These are phyloP conservation scores for Ambrosia trifida DNA, from an alignment of 129 eudicot genomes.

Conservation along the genomic window DNA sequence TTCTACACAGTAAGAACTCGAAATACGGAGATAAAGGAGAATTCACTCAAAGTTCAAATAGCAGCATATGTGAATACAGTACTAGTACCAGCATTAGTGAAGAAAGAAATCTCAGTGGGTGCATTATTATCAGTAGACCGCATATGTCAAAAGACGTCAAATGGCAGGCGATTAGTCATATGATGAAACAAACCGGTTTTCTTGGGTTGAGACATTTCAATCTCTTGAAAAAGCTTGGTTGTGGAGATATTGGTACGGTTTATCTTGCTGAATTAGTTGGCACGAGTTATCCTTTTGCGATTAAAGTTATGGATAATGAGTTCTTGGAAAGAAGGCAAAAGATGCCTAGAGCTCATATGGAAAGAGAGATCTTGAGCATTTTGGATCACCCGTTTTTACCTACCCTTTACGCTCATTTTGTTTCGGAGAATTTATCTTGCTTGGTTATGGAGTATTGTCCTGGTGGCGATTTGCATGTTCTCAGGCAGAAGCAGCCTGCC, in stretches of 20 bases:
- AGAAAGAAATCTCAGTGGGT: slow-evolving; percentile 79
- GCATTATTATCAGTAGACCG: slow-evolving; percentile 63
- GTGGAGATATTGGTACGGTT: slow-evolving; percentile 96
- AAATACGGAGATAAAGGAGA: slow-evolving; percentile 64
- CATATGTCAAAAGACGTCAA: slow-evolving; percentile 88
- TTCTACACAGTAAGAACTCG: slow-evolving; percentile 37
- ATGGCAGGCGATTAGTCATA: slow-evolving; percentile 78
- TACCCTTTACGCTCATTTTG: slow-evolving; percentile 85
- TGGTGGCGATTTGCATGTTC: slow-evolving; percentile 95
- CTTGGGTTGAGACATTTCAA: slow-evolving; percentile 79
- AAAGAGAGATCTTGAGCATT: slow-evolving; percentile 82
- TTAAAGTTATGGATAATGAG: slow-evolving; percentile 96
- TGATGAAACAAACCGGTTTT: slow-evolving; percentile 64
- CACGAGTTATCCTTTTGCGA: slow-evolving; percentile 78
- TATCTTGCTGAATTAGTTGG: slow-evolving; percentile 87
- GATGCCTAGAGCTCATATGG: slow-evolving; percentile 93
- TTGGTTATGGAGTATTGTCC: slow-evolving; percentile 98
- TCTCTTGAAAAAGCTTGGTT: slow-evolving; percentile 84
- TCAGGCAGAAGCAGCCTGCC: slow-evolving; percentile 96
- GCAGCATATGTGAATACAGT: slow-evolving; percentile 85
- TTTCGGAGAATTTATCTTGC: slow-evolving; percentile 87
- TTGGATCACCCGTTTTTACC: slow-evolving; percentile 99
- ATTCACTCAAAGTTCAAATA: slow-evolving; percentile 78
- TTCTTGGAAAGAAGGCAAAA: slow-evolving; percentile 81
- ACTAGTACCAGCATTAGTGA: slow-evolving; percentile 85